Conservation (phyloP, 371 early-diverging fungal species). For the Haplosporangium sp. region DNA sequence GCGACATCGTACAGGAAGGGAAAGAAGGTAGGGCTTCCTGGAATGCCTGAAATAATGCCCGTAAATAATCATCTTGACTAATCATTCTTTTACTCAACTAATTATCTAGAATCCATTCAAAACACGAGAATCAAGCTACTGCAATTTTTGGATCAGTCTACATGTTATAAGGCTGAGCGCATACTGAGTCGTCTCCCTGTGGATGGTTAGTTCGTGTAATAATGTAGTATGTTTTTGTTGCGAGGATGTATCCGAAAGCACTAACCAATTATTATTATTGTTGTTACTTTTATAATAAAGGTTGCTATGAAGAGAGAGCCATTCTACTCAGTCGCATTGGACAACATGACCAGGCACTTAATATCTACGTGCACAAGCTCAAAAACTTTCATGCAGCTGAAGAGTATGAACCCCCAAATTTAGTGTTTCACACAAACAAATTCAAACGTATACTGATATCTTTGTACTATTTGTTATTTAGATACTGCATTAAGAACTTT, state of each 20-base stretch:
- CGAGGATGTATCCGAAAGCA: not conserved
- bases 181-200: constrained; percentile 81
- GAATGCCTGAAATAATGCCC: not conserved
- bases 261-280: not conserved
- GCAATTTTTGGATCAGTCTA: constrained; percentile 76
- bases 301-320: constrained; percentile 86
- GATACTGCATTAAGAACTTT: constrained; percentile 81
- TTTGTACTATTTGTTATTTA: constrained; percentile 18
- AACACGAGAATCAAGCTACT: constrained; percentile 61
- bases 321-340: constrained; percentile 85
- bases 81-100: not conserved
- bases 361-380: constrained; percentile 84
- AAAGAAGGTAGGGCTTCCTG: constrained; percentile 23
- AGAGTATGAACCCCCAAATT: constrained; percentile 60
- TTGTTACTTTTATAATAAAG: constrained; percentile 31
- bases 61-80: not conserved
- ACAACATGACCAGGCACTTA: constrained; percentile 88
- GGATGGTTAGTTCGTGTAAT: constrained; percentile 59
- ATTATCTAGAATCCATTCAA: constrained; percentile 7
- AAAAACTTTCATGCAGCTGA: constrained; percentile 81
- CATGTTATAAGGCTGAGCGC: constrained; percentile 79
- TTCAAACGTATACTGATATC: too few relatives aligned
- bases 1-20: constrained; percentile 22
- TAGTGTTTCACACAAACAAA: not conserved
- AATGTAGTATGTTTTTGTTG: too few relatives aligned